Evolutionary conservation across 139 green algal species (phyloP).

Genomic region (Astrephomene gubernaculifera): DNA sequence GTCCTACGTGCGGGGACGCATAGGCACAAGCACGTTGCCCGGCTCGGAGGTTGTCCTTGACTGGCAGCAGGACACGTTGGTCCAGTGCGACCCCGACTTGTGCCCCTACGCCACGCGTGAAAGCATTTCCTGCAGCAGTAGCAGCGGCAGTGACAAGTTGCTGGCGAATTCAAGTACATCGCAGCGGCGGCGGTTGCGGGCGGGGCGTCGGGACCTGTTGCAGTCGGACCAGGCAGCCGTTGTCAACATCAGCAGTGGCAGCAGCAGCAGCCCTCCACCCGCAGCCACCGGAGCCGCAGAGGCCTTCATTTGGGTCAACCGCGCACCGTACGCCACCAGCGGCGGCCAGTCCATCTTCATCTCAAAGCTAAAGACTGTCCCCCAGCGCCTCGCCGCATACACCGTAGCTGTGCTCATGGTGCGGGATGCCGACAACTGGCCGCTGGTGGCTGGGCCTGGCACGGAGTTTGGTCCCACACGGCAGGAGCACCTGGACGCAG

Average conservation of each 20-base stretch:
- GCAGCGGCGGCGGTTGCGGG: neutral
- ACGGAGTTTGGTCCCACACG: neutral
- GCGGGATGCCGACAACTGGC: neutral
- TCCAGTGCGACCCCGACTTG: neutral
- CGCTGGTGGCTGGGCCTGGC: neutral
- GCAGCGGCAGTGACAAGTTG: neutral
- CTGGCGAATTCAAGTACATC: too few species aligned
- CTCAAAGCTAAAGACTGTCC: neutral
- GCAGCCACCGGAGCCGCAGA: neutral
- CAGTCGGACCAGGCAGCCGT: neutral
- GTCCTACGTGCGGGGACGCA: neutral
- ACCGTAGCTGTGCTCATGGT: neutral
- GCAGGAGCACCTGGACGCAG: neutral
- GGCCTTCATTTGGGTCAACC: neutral
- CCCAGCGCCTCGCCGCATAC: neutral
- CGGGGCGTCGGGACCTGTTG: neutral
- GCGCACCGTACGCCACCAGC: neutral
- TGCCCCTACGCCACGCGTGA: neutral
- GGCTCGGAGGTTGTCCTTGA: neutral
- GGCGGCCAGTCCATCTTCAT: neutral
- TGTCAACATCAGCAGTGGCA: neutral
- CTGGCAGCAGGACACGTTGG: neutral
- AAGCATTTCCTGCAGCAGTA: neutral
- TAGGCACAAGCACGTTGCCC: neutral
- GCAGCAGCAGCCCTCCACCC: neutral